Conservation (phyloP, 768 basidiomycete species). For the Leccinum fibrillosum region DNA sequence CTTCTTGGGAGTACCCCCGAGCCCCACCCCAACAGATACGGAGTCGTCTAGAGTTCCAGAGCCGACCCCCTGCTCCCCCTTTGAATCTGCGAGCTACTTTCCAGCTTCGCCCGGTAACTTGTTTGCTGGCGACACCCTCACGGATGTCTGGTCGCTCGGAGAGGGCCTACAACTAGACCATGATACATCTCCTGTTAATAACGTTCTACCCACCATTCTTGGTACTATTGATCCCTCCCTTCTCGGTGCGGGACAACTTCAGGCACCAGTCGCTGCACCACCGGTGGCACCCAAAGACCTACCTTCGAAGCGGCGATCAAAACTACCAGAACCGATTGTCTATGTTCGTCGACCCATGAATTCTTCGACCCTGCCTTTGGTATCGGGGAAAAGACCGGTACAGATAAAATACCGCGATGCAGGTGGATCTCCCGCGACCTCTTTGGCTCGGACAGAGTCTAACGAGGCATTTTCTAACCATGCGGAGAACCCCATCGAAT, state of each 20-base stretch:
- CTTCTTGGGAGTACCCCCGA: slow-evolving; percentile 30
- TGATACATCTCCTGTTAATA: neutral
- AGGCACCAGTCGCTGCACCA: neutral
- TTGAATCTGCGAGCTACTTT: neutral
- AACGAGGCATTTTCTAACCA: neutral
- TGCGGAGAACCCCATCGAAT: neutral
- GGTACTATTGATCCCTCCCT: slow-evolving; percentile 32
- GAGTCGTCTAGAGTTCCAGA: neutral
- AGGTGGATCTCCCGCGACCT: neutral
- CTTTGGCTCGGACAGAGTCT: neutral
- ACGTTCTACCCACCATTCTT: neutral
- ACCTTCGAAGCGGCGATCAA: slow-evolving; percentile 7
- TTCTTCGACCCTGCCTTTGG: slow-evolving; percentile 16
- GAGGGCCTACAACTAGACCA: neutral
- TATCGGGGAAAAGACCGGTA: slow-evolving; percentile 23
- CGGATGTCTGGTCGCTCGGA: slow-evolving; percentile 8
- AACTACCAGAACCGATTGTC: slow-evolving; percentile 25
- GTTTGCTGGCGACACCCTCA: neutral
- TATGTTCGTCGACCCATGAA: slow-evolving; percentile 30
- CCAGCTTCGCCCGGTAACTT: slow-evolving; percentile 3
- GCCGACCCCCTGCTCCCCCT: neutral
- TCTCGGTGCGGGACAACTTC: slow-evolving; percentile 17
- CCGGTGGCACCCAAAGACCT: neutral
- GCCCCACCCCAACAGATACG: slow-evolving; percentile 10
- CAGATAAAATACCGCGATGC: slow-evolving; percentile 31